phyloP scores from a whole-genome alignment of 805 yeast genomes.

The Saccharomyces kudriavzevii region DNA sequence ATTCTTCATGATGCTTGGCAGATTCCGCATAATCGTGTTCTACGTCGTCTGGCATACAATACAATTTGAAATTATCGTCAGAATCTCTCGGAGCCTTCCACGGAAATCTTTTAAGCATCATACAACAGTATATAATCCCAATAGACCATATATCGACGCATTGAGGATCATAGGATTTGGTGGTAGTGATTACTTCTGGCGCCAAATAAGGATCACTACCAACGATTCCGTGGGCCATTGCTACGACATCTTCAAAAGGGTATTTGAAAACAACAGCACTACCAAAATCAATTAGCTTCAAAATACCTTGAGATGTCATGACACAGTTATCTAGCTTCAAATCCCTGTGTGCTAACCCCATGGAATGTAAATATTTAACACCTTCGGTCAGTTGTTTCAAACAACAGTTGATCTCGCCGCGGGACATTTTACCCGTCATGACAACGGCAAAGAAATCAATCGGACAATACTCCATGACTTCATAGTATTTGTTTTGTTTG shows the following conservation, averaged over 20 bases:
- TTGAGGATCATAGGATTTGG: slow-evolving; percentile 59
- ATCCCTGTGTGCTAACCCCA: slow-evolving; percentile 80
- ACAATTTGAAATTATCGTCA: slow-evolving; percentile 65
- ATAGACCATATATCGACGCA: slow-evolving; percentile 79
- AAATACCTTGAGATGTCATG: slow-evolving; percentile 61
- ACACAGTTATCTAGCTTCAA: slow-evolving; percentile 79
- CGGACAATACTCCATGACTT: slow-evolving; percentile 82
- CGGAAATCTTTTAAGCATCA: slow-evolving; percentile 78
- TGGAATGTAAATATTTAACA: slow-evolving; percentile 61
- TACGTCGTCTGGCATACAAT: slow-evolving; percentile 58
- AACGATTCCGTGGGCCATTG: slow-evolving; percentile 65
- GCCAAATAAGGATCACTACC: slow-evolving; percentile 85
- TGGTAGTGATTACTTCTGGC: slow-evolving; percentile 59
- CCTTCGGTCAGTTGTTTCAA: slow-evolving; percentile 68
- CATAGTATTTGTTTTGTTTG: slow-evolving; percentile 63
- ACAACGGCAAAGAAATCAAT: slow-evolving; percentile 79
- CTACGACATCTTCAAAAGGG: slow-evolving; percentile 55
- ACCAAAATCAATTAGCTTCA: slow-evolving; percentile 77
- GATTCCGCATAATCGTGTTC: slow-evolving; percentile 69
- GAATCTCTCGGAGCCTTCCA: slow-evolving; percentile 72
- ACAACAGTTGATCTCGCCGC: slow-evolving; percentile 77
- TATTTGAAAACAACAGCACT: slow-evolving; percentile 75
- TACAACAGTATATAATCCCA: slow-evolving; percentile 78
- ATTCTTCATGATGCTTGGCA: slow-evolving; percentile 61
- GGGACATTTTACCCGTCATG: slow-evolving; percentile 75